Conservation (phyloP, 2,329 filamentous ascomycete species). For the Fusarium verticillioides region DNA sequence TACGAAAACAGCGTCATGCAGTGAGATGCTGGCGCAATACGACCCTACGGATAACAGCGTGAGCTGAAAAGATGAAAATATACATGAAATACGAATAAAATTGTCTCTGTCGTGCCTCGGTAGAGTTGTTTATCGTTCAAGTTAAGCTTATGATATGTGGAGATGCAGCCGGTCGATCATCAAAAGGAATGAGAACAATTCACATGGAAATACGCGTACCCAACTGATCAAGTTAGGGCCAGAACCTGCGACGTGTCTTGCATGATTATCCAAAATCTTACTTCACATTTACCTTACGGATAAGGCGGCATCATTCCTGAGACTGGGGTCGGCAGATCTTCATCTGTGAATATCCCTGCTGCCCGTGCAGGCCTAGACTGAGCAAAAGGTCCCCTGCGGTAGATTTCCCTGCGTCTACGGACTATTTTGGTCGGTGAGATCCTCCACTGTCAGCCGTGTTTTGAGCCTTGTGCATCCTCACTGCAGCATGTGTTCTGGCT, state of each 20-base stretch:
- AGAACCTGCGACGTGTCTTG: conserved; percentile 11
- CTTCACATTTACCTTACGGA: conserved; percentile 7
- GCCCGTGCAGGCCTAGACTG: conserved; percentile 11
- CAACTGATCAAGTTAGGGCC: not conserved
- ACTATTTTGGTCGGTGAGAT: conserved; percentile 4
- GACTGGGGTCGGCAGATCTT: conserved; percentile 22
- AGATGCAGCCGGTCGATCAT: conserved; percentile 17
- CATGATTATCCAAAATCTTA: conserved; percentile 3
- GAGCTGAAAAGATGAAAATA: not conserved
- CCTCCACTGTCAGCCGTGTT: conserved; percentile 9
- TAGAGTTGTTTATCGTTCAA: not conserved
- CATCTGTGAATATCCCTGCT: conserved; percentile 15
- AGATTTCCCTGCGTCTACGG: not conserved
- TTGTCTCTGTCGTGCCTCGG: not conserved
- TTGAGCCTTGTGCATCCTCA: conserved; percentile 7
- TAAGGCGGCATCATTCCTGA: conserved; percentile 26
- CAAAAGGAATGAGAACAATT: not conserved
- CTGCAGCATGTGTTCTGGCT: not conserved
- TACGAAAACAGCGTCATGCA: not conserved
- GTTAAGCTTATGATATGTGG: conserved; percentile 23
- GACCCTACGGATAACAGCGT: conserved; percentile 16
- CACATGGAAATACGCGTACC: not conserved
- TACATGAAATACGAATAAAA: not conserved
- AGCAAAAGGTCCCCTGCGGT: conserved; percentile 19
- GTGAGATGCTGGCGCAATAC: not conserved